Conservation (phyloP, 2,329 filamentous ascomycete genomes). For the Ascochyta fabae region DNA sequence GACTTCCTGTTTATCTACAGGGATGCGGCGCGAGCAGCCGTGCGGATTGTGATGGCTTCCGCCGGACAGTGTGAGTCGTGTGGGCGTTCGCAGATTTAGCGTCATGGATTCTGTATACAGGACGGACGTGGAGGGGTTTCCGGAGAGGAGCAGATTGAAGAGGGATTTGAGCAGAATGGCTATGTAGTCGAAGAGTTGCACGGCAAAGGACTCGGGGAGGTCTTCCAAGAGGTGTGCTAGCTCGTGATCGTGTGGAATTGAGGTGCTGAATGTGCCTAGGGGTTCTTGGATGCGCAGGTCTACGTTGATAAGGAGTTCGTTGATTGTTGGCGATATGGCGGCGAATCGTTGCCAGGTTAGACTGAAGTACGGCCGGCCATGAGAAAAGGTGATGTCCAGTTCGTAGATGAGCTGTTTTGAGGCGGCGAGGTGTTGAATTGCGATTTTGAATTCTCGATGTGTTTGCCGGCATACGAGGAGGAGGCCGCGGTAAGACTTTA, state of each 20-base stretch:
- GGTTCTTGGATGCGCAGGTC: conserved; percentile 40
- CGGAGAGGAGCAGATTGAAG: conserved; percentile 31
- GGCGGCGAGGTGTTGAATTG: conserved; percentile 35
- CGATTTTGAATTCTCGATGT: conserved; percentile 35
- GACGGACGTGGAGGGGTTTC: conserved; percentile 28
- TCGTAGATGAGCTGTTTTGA: conserved; percentile 35
- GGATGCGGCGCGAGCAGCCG: conserved; percentile 25
- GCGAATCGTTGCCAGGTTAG: conserved; percentile 39
- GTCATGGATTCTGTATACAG: conserved; percentile 38
- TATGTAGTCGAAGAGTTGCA: conserved; percentile 42
- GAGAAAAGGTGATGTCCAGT: conserved; percentile 38
- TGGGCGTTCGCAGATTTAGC: conserved; percentile 38
- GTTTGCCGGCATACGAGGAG: conserved; percentile 33
- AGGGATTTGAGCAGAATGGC: conserved; percentile 39
- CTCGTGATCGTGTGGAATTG: conserved; percentile 34
- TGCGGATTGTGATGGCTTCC: conserved; percentile 22
- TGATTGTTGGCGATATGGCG: conserved; percentile 36
- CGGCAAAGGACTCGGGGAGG: conserved; percentile 34
- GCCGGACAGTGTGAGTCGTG: conserved; percentile 23
- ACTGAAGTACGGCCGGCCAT: conserved; percentile 44
- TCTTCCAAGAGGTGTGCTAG: conserved; percentile 35
- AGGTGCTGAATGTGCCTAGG: conserved; percentile 25
- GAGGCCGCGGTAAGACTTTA: conserved; percentile 38
- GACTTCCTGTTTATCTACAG: conserved; percentile 29
- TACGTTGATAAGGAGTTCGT: conserved; percentile 38